Evolutionary conservation across 1,284 basidiomycete genomes (phyloP), one percentile per base, ranked within the genome.

Genomic region (Puccinia coronata): DNA sequence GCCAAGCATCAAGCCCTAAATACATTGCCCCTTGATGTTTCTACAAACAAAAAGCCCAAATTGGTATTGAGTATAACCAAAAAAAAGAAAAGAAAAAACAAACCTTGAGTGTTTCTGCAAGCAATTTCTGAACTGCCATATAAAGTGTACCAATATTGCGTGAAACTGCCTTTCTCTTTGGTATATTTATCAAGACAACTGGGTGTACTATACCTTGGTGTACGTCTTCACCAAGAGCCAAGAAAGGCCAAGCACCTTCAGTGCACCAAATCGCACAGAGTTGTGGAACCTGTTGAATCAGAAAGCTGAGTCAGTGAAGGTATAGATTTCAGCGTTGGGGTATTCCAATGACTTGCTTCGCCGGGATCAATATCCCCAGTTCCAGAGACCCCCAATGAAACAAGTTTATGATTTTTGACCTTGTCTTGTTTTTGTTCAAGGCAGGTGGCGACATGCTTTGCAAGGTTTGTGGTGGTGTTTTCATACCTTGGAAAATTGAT

Each of bases 191-290:
- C 39, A 69, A 8, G 18, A 69, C 65, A 2, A 28, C 39, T 25
- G 41, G 41, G 65, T 69, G 65, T 25, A 69, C 14, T 8, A 69
- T 69, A 2, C 5, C 65, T 69, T n/a, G 20, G 25, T 69, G 65
- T 9, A n/a, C 39, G 2, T 43, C 12, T 69, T 69, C 18, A n/a
- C n/a, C n/a, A n/a, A n/a, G n/a, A n/a, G n/a, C n/a, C n/a, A n/a
- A n/a, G n/a, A n/a, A n/a, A n/a, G n/a, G n/a, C n/a, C n/a, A n/a
- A n/a, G n/a, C n/a, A n/a, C n/a, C n/a, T n/a, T n/a, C n/a, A n/a
- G n/a, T n/a, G 25, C 65, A 69, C 65, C 65, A 69, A 36, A 69
- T 69, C 9, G 65, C 65, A 69, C 65, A 69, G 20, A 69, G 39
- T 41, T 69, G 65, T 3, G 65, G 65, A 28, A 69, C 65, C 65